These are phyloP conservation scores for Favolaschia claudopus DNA, from an alignment of 768 basidiomycete genomes.

Conservation along the genomic window DNA sequence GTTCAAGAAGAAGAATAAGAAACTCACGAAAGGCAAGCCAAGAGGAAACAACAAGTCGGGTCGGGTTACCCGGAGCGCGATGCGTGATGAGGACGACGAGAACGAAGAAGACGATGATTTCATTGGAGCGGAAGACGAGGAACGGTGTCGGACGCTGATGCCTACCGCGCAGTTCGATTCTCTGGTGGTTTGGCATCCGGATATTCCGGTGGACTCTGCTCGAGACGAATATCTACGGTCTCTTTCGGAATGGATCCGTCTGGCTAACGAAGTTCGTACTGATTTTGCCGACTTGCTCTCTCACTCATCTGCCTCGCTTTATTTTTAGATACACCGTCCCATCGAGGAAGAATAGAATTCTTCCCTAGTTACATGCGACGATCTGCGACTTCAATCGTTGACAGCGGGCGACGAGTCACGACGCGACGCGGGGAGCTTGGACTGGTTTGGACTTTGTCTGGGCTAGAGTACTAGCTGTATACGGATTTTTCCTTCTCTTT, in stretches of 20 bases:
- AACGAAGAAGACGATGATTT: constrained; percentile 35
- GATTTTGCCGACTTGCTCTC: background rate
- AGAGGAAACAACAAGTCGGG: constrained; percentile 14
- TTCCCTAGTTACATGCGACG: too few species aligned
- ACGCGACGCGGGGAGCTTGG: too few species aligned
- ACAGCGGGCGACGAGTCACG: too few species aligned
- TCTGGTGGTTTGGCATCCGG: constrained; percentile 80
- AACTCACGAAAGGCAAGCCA: constrained; percentile 19
- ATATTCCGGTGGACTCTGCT: constrained; percentile 72
- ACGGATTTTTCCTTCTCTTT: background rate
- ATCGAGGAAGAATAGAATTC: constrained; percentile 13
- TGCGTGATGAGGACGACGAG: constrained; percentile 29
- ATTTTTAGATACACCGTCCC: constrained; percentile 18
- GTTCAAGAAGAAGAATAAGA: constrained; percentile 14
- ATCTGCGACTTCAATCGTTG: constrained; percentile 7
- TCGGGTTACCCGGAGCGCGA: constrained; percentile 37
- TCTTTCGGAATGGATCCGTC: constrained; percentile 72
- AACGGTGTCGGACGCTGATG: constrained; percentile 44
- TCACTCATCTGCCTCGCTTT: background rate
- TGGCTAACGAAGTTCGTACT: constrained; percentile 66
- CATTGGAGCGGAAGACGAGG: constrained; percentile 33
- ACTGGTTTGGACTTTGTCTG: too few species aligned
- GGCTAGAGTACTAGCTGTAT: too few species aligned
- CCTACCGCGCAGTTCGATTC: constrained; percentile 66
- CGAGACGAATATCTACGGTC: constrained; percentile 76